phyloP scores from a whole-genome alignment of 2,329 filamentous ascomycete genomes.

The Monosporascus sp. region DNA sequence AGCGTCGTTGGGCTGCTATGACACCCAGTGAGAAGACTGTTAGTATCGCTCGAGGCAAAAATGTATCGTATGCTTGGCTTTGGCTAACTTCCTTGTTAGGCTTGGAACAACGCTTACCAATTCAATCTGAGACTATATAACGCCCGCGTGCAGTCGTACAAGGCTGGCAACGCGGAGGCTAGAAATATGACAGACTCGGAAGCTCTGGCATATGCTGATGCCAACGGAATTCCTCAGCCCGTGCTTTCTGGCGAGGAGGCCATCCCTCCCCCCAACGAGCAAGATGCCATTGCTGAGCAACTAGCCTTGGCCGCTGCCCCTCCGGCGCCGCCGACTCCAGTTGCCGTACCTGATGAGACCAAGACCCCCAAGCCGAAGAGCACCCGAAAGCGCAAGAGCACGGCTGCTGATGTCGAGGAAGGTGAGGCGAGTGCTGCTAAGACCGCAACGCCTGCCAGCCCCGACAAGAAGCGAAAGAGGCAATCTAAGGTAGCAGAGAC shows the following conservation, averaged over 20 bases:
- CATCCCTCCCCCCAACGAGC: conserved; percentile 37
- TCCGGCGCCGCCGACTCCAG: conserved; percentile 19
- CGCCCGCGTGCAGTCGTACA: conserved; percentile 60
- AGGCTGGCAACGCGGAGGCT: conserved; percentile 51
- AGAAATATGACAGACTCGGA: conserved; percentile 58
- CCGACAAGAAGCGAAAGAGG: conserved; percentile 60
- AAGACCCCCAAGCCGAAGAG: conserved; percentile 54
- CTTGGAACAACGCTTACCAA: conserved; percentile 62
- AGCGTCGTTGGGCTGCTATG: conserved; percentile 80
- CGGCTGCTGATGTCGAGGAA: conserved; percentile 40
- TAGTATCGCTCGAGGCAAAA: conserved; percentile 14
- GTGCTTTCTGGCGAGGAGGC: conserved; percentile 40
- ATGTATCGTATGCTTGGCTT: background rate
- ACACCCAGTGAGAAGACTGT: conserved; percentile 62
- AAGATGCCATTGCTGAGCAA: conserved; percentile 55
- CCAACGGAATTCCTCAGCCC: conserved; percentile 49
- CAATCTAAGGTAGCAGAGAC: conserved; percentile 49
- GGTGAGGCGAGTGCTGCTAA: conserved; percentile 32
- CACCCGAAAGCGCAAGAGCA: conserved; percentile 53
- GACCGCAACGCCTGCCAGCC: conserved; percentile 42
- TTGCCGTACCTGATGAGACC: conserved; percentile 35
- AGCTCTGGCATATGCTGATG: conserved; percentile 55
- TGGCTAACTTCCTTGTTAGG: conserved; percentile 26
- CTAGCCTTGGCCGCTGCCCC: conserved; percentile 40
- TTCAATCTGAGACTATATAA: conserved; percentile 63